Base-by-base conservation (phyloP, 1,284 basidiomycete species). In the Athelia psychrophila region DNA sequence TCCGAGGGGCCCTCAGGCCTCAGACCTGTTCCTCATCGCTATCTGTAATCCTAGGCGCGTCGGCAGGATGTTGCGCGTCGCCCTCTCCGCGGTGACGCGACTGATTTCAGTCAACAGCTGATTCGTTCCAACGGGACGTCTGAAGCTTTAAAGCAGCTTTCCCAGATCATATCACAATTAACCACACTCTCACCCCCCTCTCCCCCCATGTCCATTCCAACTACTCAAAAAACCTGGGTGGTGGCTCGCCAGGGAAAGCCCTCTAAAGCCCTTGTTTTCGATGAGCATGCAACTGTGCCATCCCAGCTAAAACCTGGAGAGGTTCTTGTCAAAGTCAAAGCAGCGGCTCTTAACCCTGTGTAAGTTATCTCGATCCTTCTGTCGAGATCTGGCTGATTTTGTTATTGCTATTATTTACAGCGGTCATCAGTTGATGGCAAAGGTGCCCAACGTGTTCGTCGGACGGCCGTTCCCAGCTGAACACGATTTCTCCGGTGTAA, bases 281-380 rank as follows among this genome's bases (percentile, higher is more conserved):
- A 23, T n/a, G n/a, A 23, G 12, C 56, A 68, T 40, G 49, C 58
- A n/a, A 62, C 68, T 3, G 65, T 73, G 3, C 64, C 68, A 22
- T 51, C 59, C 15, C 60, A 68, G 50, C 61, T 69, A 12, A 42
- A 55, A 25, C 58, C 66, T 45, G 72, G 68, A 23, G 65, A 76
- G 38, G 62, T 77, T 25, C 65, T 76, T 25, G 66, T 80, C 53
- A 71, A 75, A 57, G 66, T 79, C 10, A 22, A 51, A 20, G 51
- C 51, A 13, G 84, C 76, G 0, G 84, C 84, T 2, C 69, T 89
- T 36, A 91, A 91, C 60, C 87, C 86, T 0, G 72, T 83, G 79
- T 87, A 68, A 58, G 77, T 18, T 27, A n/a, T 22, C 8, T 22
- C 5, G n/a, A n/a, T 8, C 25, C 19, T 48, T 13, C 61, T 51